Base-by-base conservation (phyloP, 2,329 filamentous ascomycete genomes). In the Oidium heveae region DNA sequence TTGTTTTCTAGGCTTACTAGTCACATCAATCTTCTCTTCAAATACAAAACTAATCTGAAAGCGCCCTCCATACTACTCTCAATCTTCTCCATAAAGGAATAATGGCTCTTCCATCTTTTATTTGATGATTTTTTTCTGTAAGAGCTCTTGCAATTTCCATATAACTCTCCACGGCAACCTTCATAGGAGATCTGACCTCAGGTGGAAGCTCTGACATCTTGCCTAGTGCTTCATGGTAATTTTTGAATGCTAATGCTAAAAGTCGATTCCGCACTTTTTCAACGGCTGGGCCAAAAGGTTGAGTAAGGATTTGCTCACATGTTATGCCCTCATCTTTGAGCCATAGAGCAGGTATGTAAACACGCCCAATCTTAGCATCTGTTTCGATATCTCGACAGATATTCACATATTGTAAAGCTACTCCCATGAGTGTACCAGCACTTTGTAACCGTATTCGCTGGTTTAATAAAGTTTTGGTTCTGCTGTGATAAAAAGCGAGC, bases 391-490 rank as follows among this genome's bases (percentile, higher is more conserved):
- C 83, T 22, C 83, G 77, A 2, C 81, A 79, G 57, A 87, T 85
- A 61, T 86, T 87, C 61, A 84, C 76, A 60, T 82, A 85, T 61
- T 87, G 82, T n/a, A 86, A 68, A 1, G 82, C 82, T 36, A 82
- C 73, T 0, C 83, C 83, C 82, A 86, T 86, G 32, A 72, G 69
- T 20, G 71, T 70, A 0, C 80, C 80, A 0, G 79, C 74, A 16
- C 68, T 62, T 15, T 80, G 68, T 6, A 84, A 69, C 2, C 67
- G 62, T 15, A 68, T 63, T 44, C 65, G 58, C 32, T 70, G 66
- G 46, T 64, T 36, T 15, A 49, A 34, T 10, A 58, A 56, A 5
- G 55, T 57, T 8, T 24, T 18, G 56, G 33, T 55, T 4, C 65
- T 55, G 41, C 50, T 65, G 60, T 84, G 76, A 57, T 74, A 68